phyloP scores from a whole-genome alignment of 192 early-diverging fungal species.

The Coemansia sp. region DNA sequence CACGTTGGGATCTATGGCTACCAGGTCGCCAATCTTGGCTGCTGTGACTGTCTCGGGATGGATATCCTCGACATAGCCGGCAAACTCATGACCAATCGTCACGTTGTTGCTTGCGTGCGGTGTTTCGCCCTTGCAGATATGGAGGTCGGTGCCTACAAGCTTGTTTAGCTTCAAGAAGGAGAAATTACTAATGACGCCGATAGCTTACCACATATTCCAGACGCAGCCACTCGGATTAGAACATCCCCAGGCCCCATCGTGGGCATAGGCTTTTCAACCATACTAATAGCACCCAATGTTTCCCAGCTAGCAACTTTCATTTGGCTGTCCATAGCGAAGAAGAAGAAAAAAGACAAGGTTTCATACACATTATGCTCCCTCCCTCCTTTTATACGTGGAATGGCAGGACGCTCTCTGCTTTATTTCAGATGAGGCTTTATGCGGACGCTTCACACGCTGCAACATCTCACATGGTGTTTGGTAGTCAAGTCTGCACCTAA shows the following conservation, averaged over 20 bases:
- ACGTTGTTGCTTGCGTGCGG: conserved; percentile 47
- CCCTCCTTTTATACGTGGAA: no score
- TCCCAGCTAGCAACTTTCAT: conserved; percentile 52
- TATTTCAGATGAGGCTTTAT: no score
- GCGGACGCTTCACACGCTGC: no score
- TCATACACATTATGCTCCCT: no score
- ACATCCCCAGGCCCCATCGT: conserved; percentile 36
- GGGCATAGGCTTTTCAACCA: conserved; percentile 41
- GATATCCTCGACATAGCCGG: conserved; percentile 50
- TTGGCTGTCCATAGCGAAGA: background rate
- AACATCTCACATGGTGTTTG: no score
- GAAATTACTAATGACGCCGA: no score
- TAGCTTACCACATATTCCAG: conserved; percentile 50
- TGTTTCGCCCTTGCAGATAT: conserved; percentile 58
- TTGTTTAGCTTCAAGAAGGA: no score
- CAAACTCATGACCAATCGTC: conserved; percentile 56
- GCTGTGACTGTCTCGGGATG: conserved; percentile 26
- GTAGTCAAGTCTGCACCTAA: no score
- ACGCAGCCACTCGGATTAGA: conserved; percentile 54
- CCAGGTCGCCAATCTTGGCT: conserved; percentile 39
- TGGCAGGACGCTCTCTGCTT: no score
- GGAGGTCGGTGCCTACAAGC: conserved; percentile 41
- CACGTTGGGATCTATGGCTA: conserved; percentile 54
- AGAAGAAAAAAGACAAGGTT: conserved; percentile 3
- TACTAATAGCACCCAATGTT: conserved; percentile 33